phyloP scores from a whole-genome alignment of 345 rosid genomes.

The Excoecaria cochinchinensis region DNA sequence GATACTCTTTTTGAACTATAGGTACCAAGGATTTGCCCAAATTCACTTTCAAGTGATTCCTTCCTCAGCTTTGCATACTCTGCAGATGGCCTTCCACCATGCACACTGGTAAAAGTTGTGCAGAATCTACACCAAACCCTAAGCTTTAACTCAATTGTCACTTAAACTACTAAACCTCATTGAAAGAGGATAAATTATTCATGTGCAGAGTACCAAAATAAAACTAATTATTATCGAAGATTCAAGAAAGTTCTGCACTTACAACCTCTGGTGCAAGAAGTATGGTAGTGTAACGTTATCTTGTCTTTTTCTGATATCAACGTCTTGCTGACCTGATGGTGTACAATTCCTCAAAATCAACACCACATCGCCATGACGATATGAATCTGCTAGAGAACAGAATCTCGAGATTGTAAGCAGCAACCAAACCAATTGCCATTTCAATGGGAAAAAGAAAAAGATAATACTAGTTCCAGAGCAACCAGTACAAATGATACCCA shows the following conservation, averaged over 20 bases:
- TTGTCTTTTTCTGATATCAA: slow-evolving; percentile 28
- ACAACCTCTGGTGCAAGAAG: slow-evolving; percentile 48
- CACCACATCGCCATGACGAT: slow-evolving; percentile 22
- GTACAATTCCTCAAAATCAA: slow-evolving; percentile 21
- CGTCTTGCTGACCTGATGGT: slow-evolving; percentile 3
- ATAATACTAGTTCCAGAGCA: neutral
- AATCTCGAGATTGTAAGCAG: no score
- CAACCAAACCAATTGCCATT: no score
- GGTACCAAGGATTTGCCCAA: slow-evolving; percentile 67
- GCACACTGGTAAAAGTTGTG: slow-evolving; percentile 62
- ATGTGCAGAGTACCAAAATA: neutral
- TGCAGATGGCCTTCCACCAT: slow-evolving; percentile 76
- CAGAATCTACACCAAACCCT: slow-evolving; percentile 48
- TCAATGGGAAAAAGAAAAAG: neutral
- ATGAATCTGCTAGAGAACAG: slow-evolving; percentile 36
- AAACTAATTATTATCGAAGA: neutral
- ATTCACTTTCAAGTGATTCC: slow-evolving; percentile 94
- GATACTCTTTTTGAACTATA: slow-evolving; percentile 64
- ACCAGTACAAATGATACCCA: neutral
- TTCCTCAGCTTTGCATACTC: slow-evolving; percentile 87
- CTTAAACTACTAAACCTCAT: neutral
- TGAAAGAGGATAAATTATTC: neutral
- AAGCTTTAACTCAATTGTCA: slow-evolving; percentile 3
- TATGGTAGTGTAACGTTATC: slow-evolving; percentile 28
- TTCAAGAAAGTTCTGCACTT: slow-evolving; percentile 30